Evolutionary conservation across 1,139 yeast genomes (phyloP).

Genomic region (Barnettozyma hawaiiensis): DNA sequence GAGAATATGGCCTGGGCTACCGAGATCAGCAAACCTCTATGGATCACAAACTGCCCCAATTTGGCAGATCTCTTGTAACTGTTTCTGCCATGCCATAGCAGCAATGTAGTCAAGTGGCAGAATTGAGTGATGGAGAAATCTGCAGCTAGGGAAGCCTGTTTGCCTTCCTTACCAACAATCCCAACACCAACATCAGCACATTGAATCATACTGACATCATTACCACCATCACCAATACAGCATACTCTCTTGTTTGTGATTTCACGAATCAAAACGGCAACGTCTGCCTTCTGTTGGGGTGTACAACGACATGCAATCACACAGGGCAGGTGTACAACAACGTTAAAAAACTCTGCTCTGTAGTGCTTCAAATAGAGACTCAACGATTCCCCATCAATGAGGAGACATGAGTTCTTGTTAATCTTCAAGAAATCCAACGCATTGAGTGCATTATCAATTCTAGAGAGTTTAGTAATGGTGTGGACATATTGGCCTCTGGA

Average conservation of each 20-base stretch:
- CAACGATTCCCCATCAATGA: constrained; percentile 93
- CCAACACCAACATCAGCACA: constrained; percentile 99
- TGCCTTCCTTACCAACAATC: constrained; percentile 97
- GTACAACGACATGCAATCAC: constrained; percentile 98
- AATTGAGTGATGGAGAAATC: constrained; percentile 94
- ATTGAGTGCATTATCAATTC: constrained; percentile 60
- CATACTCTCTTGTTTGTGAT: constrained; percentile 87
- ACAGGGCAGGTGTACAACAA: constrained; percentile 76
- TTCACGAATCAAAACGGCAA: constrained; percentile 72
- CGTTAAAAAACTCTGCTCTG: constrained; percentile 65
- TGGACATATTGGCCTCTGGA: constrained; percentile 93
- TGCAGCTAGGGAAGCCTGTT: constrained; percentile 95
- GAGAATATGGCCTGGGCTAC: constrained; percentile 97
- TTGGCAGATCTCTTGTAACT: constrained; percentile 94
- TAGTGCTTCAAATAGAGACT: constrained; percentile 59
- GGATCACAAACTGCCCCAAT: constrained; percentile 91
- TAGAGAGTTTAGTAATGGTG: constrained; percentile 62
- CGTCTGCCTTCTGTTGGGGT: constrained; percentile 98
- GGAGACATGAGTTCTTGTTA: constrained; percentile 72
- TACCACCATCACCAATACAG: constrained; percentile 99
- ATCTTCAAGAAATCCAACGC: constrained; percentile 66
- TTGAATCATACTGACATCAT: constrained; percentile 98
- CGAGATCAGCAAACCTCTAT: constrained; percentile 88
- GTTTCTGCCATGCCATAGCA: constrained; percentile 97
- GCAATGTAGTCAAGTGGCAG: constrained; percentile 76